Evolutionary conservation across 495 filamentous ascomycete genomes (phyloP).

Genomic region (Astrothelium subdiscretum): DNA sequence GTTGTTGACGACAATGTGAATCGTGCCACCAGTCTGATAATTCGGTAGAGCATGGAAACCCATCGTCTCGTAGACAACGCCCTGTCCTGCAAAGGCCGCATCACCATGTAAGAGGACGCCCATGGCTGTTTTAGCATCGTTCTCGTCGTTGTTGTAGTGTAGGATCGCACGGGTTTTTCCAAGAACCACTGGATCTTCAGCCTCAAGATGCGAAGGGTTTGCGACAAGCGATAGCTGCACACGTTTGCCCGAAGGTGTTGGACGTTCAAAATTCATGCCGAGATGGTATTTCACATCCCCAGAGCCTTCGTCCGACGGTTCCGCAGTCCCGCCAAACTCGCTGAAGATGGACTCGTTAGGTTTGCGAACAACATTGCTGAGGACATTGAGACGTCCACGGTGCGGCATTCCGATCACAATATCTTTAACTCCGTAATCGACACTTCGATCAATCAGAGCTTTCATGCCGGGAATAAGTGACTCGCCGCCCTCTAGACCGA

Average conservation of each 20-base stretch:
- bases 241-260: constrained; percentile 94
- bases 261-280: constrained; percentile 99
- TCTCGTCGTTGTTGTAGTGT: constrained; percentile 97
- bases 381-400: constrained; percentile 92
- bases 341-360: constrained; percentile 99
- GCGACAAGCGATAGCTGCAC: constrained; percentile 96
- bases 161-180: constrained; percentile 96
- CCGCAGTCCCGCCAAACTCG: constrained; percentile 84
- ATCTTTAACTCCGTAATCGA: constrained; percentile 96
- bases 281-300: constrained; percentile 99
- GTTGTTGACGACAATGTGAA: constrained; percentile 97
- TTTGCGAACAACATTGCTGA: constrained; percentile 97
- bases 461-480: constrained; percentile 98
- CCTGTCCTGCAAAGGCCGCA: constrained; percentile 91
- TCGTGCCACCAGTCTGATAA: constrained; percentile 94
- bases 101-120: constrained; percentile 91
- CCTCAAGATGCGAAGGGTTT: constrained; percentile 97
- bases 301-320: constrained; percentile 87
- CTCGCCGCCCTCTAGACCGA: constrained; percentile 94
- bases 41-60: constrained; percentile 90
- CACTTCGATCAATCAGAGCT: constrained; percentile 92
- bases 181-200: constrained; percentile 93
- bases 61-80: constrained; percentile 96
- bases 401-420: constrained; percentile 99
- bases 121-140: constrained; percentile 79